Evolutionary conservation across 1,139 yeast genomes (phyloP).

Genomic region (Lodderomyces parapsilosis): DNA sequence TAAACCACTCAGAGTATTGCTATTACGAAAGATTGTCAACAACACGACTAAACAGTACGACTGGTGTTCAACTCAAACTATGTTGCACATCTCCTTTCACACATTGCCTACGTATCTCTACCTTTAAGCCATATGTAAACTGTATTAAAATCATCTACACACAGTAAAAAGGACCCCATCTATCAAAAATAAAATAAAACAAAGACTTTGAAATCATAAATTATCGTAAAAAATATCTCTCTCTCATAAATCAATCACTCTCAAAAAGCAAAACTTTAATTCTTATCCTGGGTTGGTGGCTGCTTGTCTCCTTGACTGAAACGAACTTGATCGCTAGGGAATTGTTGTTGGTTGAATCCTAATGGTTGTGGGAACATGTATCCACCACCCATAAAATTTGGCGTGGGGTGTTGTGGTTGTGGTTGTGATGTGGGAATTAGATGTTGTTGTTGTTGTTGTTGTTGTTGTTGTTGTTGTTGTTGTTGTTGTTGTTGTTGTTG

Average conservation of each 20-base stretch:
- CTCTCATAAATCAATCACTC: too few species aligned
- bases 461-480: conserved; percentile 5
- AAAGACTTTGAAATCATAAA: too few species aligned
- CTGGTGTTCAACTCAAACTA: too few species aligned
- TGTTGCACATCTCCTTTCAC: too few species aligned
- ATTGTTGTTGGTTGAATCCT: conserved; percentile 2
- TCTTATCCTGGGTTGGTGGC: neutral
- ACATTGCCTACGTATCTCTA: too few species aligned
- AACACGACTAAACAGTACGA: too few species aligned
- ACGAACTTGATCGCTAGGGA: conserved; percentile 3
- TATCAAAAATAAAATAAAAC: too few species aligned
- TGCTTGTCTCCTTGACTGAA: conserved; percentile 2
- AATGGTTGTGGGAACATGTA: conserved; percentile 11
- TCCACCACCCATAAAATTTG: conserved; percentile 7
- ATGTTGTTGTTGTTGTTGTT: conserved; percentile 1
- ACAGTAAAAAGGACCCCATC: too few species aligned
- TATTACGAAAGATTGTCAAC: too few species aligned
- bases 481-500: conserved; percentile 3
- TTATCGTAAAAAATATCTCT: too few species aligned
- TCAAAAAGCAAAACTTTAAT: neutral
- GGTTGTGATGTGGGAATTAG: conserved; percentile 12
- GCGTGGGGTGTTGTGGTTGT: conserved; percentile 7
- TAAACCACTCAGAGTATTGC: neutral
- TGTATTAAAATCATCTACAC: neutral
- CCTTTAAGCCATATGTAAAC: neutral